Conservation (phyloP, 78 protist genomes). For the Mastigamoeba balamuthi region DNA sequence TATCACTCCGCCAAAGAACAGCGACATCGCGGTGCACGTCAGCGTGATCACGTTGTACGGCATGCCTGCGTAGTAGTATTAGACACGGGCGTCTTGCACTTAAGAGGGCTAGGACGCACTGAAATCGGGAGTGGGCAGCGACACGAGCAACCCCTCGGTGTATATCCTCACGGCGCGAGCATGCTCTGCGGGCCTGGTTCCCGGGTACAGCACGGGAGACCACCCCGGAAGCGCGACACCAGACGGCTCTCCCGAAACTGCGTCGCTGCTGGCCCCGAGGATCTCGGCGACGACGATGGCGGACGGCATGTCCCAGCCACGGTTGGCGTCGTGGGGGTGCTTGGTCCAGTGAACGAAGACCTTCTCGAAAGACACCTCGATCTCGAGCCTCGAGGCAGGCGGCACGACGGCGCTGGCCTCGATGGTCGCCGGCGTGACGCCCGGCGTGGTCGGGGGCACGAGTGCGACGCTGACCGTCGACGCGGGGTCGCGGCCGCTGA, state of each 20-base stretch:
- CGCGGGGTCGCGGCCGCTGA: background rate
- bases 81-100: background rate
- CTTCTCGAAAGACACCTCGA: background rate
- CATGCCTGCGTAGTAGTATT: constrained; percentile 44
- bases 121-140: constrained; percentile 72
- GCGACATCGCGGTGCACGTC: constrained; percentile 62
- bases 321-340: constrained; percentile 72
- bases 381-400: background rate
- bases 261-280: no score
- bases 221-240: no score
- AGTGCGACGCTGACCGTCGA: background rate
- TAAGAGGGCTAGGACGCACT: constrained; percentile 12
- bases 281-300: constrained; percentile 23
- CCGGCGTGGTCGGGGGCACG: background rate
- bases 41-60: constrained; percentile 73
- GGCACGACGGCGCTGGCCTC: no score
- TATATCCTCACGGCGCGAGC: constrained; percentile 19
- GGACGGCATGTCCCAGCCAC: constrained; percentile 68
- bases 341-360: constrained; percentile 47
- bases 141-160: constrained; percentile 32
- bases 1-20: constrained; percentile 53
- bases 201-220: background rate
- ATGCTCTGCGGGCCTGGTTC: background rate
- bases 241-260: no score
- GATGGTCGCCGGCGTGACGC: no score